A percentile compares a stretch with the other conserved stretches of the same genome.
These are phyloP conservation scores for Psilocybe subaeruginosa DNA, from an alignment of 768 basidiomycete species.

Conservation along the genomic window DNA sequence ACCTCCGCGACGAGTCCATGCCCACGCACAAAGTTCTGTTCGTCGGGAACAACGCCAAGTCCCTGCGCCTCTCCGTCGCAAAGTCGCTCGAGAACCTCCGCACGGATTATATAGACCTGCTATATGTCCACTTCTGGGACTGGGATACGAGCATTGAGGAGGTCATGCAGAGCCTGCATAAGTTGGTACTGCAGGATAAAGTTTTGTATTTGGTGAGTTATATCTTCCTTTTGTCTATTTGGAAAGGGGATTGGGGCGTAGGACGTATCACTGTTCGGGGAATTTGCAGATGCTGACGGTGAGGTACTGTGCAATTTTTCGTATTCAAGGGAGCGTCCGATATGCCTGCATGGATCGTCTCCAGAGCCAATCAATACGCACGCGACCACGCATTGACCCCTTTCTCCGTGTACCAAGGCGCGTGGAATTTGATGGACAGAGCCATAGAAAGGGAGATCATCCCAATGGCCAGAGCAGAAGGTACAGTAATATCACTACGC, in stretches of 20 bases:
- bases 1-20: slow-evolving; percentile 26
- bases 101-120: slow-evolving; percentile 49
- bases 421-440: slow-evolving; percentile 45
- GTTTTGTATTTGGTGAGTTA: slow-evolving; percentile 45
- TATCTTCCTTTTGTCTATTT: neutral
- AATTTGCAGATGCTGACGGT: no score
- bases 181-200: slow-evolving; percentile 52
- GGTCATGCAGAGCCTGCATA: slow-evolving; percentile 53
- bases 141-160: slow-evolving; percentile 56
- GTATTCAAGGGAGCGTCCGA: slow-evolving; percentile 39
- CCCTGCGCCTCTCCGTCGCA: slow-evolving; percentile 41
- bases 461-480: slow-evolving; percentile 37
- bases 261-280: no score
- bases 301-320: no score
- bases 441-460: slow-evolving; percentile 60
- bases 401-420: slow-evolving; percentile 58
- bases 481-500: neutral
- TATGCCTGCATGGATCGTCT: slow-evolving; percentile 52
- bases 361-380: slow-evolving; percentile 53
- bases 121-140: slow-evolving; percentile 57
- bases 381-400: slow-evolving; percentile 49
- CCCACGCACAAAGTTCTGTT: slow-evolving; percentile 17
- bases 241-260: neutral
- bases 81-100: slow-evolving; percentile 49
- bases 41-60: slow-evolving; percentile 40